phyloP scores from a whole-genome alignment of 208 protist genomes.

The Wallacemonas sp. region DNA sequence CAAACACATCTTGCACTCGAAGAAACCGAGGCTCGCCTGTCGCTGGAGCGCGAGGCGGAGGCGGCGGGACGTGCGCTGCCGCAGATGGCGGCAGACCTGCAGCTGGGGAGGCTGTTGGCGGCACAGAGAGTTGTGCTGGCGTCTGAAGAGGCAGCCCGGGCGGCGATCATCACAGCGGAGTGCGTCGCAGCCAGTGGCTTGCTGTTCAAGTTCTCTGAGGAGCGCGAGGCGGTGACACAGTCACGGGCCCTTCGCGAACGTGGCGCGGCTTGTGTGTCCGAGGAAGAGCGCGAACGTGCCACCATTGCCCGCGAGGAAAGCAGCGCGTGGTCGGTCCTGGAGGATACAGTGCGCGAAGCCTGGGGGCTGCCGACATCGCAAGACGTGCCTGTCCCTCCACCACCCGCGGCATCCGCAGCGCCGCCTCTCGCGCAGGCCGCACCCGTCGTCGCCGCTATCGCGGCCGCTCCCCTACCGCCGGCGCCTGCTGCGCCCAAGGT shows the following conservation, averaged over 20 bases:
- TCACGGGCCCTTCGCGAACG: background rate
- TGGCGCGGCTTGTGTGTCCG: background rate
- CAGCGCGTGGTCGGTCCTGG: constrained; percentile 11
- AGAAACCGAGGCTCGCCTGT: constrained; percentile 20
- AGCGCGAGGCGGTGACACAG: background rate
- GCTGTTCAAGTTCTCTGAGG: constrained; percentile 25
- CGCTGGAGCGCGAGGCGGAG: constrained; percentile 19
- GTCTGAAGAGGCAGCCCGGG: constrained; percentile 39
- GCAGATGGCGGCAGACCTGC: background rate
- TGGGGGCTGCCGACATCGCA: background rate
- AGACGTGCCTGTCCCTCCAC: background rate
- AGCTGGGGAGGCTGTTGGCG: background rate
- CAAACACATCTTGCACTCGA: constrained; percentile 14
- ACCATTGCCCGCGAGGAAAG: constrained; percentile 25
- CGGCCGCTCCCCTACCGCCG: background rate
- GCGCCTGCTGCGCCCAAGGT: background rate
- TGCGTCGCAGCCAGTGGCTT: constrained; percentile 39
- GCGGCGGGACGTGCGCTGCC: constrained; percentile 16
- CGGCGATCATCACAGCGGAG: constrained; percentile 48
- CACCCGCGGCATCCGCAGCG: background rate
- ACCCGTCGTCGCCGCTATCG: background rate
- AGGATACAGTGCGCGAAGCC: constrained; percentile 2
- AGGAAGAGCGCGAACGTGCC: constrained; percentile 16
- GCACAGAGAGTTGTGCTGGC: constrained; percentile 31
- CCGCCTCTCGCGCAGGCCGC: background rate